Conservation (phyloP, 2,329 filamentous ascomycete genomes). For the Diaporthe ilicicola region DNA sequence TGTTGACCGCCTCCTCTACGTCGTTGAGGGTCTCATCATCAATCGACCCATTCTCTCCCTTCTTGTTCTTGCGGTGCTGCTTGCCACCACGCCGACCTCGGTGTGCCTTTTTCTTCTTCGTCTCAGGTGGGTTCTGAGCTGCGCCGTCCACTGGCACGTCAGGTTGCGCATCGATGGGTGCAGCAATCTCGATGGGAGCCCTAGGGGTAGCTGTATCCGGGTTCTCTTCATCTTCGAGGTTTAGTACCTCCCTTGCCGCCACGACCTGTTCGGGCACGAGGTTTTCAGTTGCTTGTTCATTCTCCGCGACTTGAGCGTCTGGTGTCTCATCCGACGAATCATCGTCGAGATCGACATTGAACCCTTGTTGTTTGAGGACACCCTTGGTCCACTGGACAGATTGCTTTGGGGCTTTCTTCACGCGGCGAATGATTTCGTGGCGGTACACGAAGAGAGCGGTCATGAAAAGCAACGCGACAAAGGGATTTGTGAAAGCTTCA, state of each 20-base stretch:
- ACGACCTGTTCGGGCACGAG: neutral
- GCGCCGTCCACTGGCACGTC: neutral
- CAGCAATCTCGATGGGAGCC: neutral
- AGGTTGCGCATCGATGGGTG: neutral
- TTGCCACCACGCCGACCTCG: constrained; percentile 77
- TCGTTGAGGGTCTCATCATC: constrained; percentile 57
- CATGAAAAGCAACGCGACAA: constrained; percentile 57
- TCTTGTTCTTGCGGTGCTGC: constrained; percentile 69
- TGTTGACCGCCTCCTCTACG: constrained; percentile 69
- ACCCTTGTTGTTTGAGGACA: constrained; percentile 23
- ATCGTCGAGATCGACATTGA: constrained; percentile 26
- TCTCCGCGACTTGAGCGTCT: neutral
- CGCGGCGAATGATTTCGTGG: constrained; percentile 54
- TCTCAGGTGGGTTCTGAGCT: constrained; percentile 47
- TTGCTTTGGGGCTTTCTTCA: constrained; percentile 46
- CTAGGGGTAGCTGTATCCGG: neutral
- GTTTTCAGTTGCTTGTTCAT: neutral
- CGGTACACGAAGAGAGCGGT: constrained; percentile 51
- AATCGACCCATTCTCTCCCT: constrained; percentile 60
- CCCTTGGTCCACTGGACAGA: constrained; percentile 35
- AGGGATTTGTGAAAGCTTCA: constrained; percentile 65
- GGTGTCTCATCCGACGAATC: constrained; percentile 21
- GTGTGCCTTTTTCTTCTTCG: constrained; percentile 72
- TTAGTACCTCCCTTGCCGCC: neutral
- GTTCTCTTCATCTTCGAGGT: neutral